Evolutionary conservation across 371 early-diverging fungal genomes (phyloP), one percentile per base, ranked within the genome.

Genomic region (Thermomucor indicae-seudaticae): DNA sequence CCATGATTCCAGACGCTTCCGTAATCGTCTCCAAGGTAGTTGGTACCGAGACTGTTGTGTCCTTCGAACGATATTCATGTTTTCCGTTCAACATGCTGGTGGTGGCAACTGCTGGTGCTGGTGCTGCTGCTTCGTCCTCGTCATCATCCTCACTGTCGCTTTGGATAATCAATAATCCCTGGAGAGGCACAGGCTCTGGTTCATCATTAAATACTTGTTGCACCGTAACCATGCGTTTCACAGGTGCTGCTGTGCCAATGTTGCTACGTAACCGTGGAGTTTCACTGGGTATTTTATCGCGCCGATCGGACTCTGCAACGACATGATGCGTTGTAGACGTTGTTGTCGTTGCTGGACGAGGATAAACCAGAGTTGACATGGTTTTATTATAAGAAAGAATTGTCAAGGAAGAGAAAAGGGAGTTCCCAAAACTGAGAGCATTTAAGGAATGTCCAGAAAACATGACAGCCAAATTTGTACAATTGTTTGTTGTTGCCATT

Each of bases 211-310:
- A 0, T 6, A 57, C 37, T 8, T 57, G 48, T 38, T 52, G 52
- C 12, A 57, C 58, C 25, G 54, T 54, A 4, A 54, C 54, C 35
- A 47, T 53, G 29, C 60, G 49, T 25, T 41, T 43, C n/a, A 44
- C 28, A 25, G 44, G 44, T 10, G 37, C 37, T 12, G 29, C 19
- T 24, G 10, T 44, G 27, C n/a, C 5, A 12, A 11, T 29, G 24
- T 23, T 44, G 37, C 16, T 19, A 16, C 16, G 16, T 37, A 11
- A 37, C 14, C 5, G 37, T 16, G 5, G 37, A 37, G 14, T 19
- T 37, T 16, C 37, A 19, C 10, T 37, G 5, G 5, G 16, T 37
- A 14, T 14, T 10, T 5, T 37, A 37, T 3, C 16, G 14, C 37
- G 37, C 5, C 11, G 37, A 37, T 37, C n/a, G n/a, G n/a, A n/a